Evolutionary conservation across 345 rosid genomes (phyloP).

Genomic region (Pistacia vera): DNA sequence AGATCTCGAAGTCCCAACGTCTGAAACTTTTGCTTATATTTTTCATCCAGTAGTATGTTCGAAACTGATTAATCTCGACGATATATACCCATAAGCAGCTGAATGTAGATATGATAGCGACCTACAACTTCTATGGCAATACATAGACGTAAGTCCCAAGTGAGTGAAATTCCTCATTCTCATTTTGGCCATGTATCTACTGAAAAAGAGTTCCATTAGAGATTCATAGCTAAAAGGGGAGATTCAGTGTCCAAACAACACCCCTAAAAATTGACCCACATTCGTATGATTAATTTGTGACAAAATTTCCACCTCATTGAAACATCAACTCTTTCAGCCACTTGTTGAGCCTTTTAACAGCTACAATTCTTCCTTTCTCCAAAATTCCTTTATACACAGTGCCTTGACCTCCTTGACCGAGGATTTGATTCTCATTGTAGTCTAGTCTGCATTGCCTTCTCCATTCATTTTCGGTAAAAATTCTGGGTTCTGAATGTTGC

Average conservation of each 20-base stretch:
- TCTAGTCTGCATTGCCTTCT: not conserved
- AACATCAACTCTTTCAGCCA: not conserved
- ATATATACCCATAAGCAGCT: too few species aligned
- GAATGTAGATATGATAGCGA: too few species aligned
- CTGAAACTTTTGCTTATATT: too few species aligned
- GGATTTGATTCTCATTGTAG: not conserved
- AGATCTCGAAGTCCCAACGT: too few species aligned
- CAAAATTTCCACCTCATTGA: not conserved
- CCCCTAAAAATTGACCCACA: not conserved
- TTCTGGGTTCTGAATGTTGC: not conserved
- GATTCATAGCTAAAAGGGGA: not conserved
- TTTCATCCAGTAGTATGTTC: too few species aligned
- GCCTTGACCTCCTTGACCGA: not conserved
- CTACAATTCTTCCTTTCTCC: not conserved
- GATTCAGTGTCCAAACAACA: too few species aligned
- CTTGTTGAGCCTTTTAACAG: not conserved
- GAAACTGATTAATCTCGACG: too few species aligned
- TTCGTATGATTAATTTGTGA: not conserved
- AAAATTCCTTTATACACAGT: not conserved
- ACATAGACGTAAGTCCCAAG: too few species aligned
- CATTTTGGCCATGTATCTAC: not conserved
- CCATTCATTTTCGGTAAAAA: not conserved
- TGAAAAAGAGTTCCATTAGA: constrained; percentile 3
- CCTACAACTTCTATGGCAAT: too few species aligned
- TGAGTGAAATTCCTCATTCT: too few species aligned